Evolutionary conservation across 768 basidiomycete species (phyloP), one percentile per base, ranked within the genome.

Genomic region (Trametes elegans): DNA sequence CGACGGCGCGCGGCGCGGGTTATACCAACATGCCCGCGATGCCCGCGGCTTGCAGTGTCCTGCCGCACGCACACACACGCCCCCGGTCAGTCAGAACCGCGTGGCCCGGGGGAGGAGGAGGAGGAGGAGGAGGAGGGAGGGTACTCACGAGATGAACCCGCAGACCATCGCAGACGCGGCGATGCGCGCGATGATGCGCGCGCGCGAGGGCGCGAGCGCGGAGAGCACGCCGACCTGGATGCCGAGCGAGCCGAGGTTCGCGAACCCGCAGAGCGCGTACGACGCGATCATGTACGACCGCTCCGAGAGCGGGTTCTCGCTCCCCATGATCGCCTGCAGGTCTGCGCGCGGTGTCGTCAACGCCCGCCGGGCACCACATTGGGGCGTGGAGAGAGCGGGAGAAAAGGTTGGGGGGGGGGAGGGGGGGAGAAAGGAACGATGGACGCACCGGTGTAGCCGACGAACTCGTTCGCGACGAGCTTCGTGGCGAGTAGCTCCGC

Each of bases 231-330:
- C 88, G 56, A 90, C 82, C 69, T 93, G 90, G 62, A 95, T 92
- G 65, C 93, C 93, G 23, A 93, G 75, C 7, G 90, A 90, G 51
- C 87, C 83, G 40, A 92, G 75, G 68, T 95, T 95, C 55, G 90
- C 90, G 65, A 96, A 96, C 9, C 94, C 94, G 70, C 92, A 94
- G 14, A 95, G 83, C 14, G 88, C 86, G 68, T 94, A 96, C 29
- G 87, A 84, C 13, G 88, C 84, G 62, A 95, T 93, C 48, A 86
- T 88, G 71, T 77, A 93, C 19, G 84, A 89, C 53, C 88, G 90
- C 27, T 71, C 76, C 19, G 84, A 84, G 46, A 93, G 79, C 3
- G 88, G 81, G 45, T 76, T 71, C 21, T 72, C 68, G 55, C 69
- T 65, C 7, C 35, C 28, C 73, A 74, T 75, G 38, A 84, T 72